Percentiles rank a stretch among this genome's conserved stretches.
These are phyloP conservation scores for Candida xiaguanensis DNA, from an alignment of 805 yeast genomes.

Conservation along the genomic window DNA sequence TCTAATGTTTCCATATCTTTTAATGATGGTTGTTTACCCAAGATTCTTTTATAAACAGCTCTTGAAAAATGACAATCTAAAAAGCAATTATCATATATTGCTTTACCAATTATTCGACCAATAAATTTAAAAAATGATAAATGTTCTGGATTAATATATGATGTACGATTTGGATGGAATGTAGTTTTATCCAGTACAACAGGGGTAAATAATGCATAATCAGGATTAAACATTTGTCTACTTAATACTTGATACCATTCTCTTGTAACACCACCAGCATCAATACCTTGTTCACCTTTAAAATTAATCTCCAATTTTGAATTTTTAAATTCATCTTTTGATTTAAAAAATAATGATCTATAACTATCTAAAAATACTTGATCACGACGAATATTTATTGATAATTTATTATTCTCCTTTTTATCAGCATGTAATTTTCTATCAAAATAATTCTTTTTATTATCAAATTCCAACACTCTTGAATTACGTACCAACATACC, in stretches of 20 bases:
- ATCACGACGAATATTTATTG: constrained; percentile 74
- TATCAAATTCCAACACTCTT: constrained; percentile 88
- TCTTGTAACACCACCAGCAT: constrained; percentile 96
- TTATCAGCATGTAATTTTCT: constrained; percentile 59
- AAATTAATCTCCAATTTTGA: constrained; percentile 78
- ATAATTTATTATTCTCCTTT: constrained; percentile 45
- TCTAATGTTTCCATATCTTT: constrained; percentile 95
- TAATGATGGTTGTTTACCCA: constrained; percentile 75
- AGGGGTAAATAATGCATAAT: constrained; percentile 86
- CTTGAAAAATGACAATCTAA: constrained; percentile 93
- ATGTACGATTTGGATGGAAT: constrained; percentile 91
- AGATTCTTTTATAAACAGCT: constrained; percentile 85
- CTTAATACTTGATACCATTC: constrained; percentile 97
- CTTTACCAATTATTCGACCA: constrained; percentile 92
- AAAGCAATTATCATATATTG: constrained; percentile 80
- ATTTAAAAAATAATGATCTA: constrained; percentile 73
- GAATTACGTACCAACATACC: constrained; percentile 85
- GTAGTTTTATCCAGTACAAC: constrained; percentile 90
- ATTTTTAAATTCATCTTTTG: constrained; percentile 66
- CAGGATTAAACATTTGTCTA: constrained; percentile 94
- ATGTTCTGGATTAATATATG: constrained; percentile 92
- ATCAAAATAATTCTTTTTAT: constrained; percentile 81
- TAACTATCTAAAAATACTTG: constrained; percentile 91
- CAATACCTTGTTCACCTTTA: constrained; percentile 93
- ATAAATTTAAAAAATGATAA: constrained; percentile 88